Evolutionary conservation across 805 yeast genomes (phyloP), one percentile per base, ranked within the genome.

Genomic region (Pichia paraexigua): DNA sequence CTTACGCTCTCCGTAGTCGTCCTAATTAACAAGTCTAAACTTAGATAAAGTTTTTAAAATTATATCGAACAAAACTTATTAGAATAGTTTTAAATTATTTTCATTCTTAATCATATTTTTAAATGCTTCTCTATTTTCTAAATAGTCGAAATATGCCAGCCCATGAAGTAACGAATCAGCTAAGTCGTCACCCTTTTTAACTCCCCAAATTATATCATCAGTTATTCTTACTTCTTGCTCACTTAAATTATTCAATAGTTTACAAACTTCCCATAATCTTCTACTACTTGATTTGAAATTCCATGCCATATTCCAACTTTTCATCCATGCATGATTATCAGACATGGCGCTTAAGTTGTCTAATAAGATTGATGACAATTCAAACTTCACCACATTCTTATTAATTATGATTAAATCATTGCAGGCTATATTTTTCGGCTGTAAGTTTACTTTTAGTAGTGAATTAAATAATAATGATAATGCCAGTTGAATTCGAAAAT

Each of bases 81-180:
- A 35, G 7, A 35, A 35, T 17, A 35, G 11, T 10, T 35, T 35
- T 3, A 35, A 11, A n/a, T 35, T 7, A 5, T 35, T n/a, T 15
- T 21, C 25, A 11, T 22, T 45, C 15, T 43, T 21, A 17, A 51
- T 18, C 8, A 47, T 17, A 17, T 22, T 21, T 2, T 40, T 15
- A n/a, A 55, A 41, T 39, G 63, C 32, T 27, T 43, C 21, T 27
- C 56, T 43, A 25, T 49, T 52, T 6, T 56, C 42, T 39, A 71
- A 67, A 77, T 83, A 80, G 13, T 66, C 59, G 15, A 69, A 48
- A 72, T 78, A 76, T 0, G 78, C 71, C 2, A 82, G 53, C 1
- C 79, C 85, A 62, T 84, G 87, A 17, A 83, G 65, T n/a, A 83
- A 66, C 0, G 84, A 72, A 61, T 84, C 91, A 10, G 82, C 77